Conservation (phyloP, 2,329 filamentous ascomycete species). For the Talaromyces amestolkiae region DNA sequence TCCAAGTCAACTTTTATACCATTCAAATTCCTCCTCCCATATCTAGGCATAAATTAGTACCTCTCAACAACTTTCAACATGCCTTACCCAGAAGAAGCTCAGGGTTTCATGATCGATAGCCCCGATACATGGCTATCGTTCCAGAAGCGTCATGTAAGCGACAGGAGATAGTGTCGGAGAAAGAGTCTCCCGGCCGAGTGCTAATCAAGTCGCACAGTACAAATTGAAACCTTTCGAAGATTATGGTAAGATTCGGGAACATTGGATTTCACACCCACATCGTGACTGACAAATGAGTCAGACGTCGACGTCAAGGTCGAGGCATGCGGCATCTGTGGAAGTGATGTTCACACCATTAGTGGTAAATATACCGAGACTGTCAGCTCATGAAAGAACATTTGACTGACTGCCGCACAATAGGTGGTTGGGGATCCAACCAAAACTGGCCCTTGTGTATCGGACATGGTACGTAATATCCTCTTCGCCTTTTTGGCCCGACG, state of each 20-base stretch:
- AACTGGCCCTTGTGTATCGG: conserved; percentile 54
- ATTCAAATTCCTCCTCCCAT: too few relatives aligned
- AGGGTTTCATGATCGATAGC: conserved; percentile 55
- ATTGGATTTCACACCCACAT: background rate
- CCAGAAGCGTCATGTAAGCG: conserved; percentile 54
- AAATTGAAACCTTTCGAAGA: conserved; percentile 82
- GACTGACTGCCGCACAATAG: conserved; percentile 29
- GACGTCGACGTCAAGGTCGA: conserved; percentile 88
- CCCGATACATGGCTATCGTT: conserved; percentile 65
- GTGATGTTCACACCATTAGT: conserved; percentile 68
- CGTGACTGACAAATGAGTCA: conserved; percentile 18
- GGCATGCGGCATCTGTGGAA: conserved; percentile 72
- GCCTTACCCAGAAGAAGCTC: conserved; percentile 47
- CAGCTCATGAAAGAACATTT: background rate
- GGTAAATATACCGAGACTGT: conserved; percentile 23
- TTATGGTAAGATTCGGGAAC: conserved; percentile 43
- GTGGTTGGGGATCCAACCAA: conserved; percentile 51
- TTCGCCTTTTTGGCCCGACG: too few relatives aligned
- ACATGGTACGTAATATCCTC: conserved; percentile 39
- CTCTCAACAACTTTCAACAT: conserved; percentile 27
- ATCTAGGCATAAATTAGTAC: background rate
- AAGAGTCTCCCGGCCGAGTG: background rate
- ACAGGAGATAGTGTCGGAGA: background rate
- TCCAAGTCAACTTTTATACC: background rate
- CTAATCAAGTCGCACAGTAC: conserved; percentile 56